Base-by-base conservation (phyloP, 495 filamentous ascomycete species). In the Beverwykella pulmonaria region DNA sequence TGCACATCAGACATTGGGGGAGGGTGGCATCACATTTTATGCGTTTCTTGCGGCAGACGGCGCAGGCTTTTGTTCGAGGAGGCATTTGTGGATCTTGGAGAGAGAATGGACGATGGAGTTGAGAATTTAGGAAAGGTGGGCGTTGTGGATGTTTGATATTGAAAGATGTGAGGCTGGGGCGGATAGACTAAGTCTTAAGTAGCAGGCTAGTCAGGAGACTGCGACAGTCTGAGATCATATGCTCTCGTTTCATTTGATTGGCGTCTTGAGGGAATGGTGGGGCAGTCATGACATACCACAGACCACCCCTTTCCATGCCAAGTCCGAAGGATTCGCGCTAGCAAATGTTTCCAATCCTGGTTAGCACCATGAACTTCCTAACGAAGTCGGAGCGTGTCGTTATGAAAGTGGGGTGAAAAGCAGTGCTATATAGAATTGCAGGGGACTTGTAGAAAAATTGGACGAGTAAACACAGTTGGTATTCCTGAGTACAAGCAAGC, bases 11-110 rank as follows among this genome's bases (percentile, higher is more conserved):
- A 36, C 64, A 67, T 14, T 56, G n/a, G 10, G 64, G 64, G 5
- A 67, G 57, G n/a, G 64, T 67, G 2, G 57, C 57, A 30, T 67
- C 64, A 50, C 64, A 67, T 22, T 61, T 67, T 22, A 67, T 61
- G 29, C 64, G 48, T 25, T 61, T 67, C 49, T 61, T 53, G 47
- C 58, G 64, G 27, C 64, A 67, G 15, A 50, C 50, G 10, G 64
- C 64, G 44, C 64, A 67, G 19, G 64, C 57, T 44, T 61, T 67
- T 19, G 57, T 67, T 57, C 64, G 48, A n/a, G 49, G 57, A 25
- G 57, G 57, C 64, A 67, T 67, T n/a, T 4, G 41, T 5, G 20
- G 26, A 53, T n/a, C n/a, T 34, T 34, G 30, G 5, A 5, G 12
- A 5, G 12, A 34, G 30, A 34, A 34, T 12, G 12, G 30, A 34